A percentile compares a stretch with the other conserved stretches of the same genome.
These are phyloP conservation scores for Cryptosporidium xiaoi DNA, from an alignment of 169 alveolate species.

Conservation along the genomic window DNA sequence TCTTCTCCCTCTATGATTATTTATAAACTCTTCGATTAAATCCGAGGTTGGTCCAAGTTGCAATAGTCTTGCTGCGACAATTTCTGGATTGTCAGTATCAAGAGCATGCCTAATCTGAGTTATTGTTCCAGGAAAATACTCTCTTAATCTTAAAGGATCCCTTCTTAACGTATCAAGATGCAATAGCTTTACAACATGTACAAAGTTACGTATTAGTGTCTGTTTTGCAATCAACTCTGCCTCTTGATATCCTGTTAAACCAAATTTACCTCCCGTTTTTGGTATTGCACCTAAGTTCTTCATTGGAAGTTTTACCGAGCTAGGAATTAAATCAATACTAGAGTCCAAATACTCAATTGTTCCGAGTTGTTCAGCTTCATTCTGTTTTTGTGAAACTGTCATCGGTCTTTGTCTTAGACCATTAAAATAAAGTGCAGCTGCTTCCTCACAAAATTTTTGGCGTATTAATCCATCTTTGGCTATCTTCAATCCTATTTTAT, in stretches of 20 bases:
- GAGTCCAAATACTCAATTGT: constrained; percentile 32
- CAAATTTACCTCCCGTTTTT: background rate
- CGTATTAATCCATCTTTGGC: constrained; percentile 42
- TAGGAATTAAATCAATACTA: background rate
- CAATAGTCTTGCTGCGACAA: constrained; percentile 34
- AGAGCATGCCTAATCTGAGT: constrained; percentile 52
- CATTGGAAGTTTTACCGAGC: background rate
- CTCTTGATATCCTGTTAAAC: constrained; percentile 7
- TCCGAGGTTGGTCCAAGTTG: constrained; percentile 48
- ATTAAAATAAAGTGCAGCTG: constrained; percentile 61
- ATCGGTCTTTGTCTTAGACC: constrained; percentile 45
- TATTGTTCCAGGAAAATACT: constrained; percentile 57
- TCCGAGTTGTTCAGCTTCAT: constrained; percentile 24
- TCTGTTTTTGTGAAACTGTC: constrained; percentile 40
- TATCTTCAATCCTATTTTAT: constrained; percentile 38
- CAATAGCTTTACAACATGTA: constrained; percentile 34
- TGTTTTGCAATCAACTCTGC: constrained; percentile 65
- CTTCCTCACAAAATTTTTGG: constrained; percentile 40
- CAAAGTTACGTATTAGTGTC: constrained; percentile 43
- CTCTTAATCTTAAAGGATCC: constrained; percentile 45
- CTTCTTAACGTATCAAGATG: constrained; percentile 30
- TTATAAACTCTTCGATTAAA: constrained; percentile 24
- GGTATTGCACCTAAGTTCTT: background rate
- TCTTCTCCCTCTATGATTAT: constrained; percentile 49
- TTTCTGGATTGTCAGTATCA: constrained; percentile 54